phyloP scores from a whole-genome alignment of 768 basidiomycete genomes.

The Sarcomyxa edulis region DNA sequence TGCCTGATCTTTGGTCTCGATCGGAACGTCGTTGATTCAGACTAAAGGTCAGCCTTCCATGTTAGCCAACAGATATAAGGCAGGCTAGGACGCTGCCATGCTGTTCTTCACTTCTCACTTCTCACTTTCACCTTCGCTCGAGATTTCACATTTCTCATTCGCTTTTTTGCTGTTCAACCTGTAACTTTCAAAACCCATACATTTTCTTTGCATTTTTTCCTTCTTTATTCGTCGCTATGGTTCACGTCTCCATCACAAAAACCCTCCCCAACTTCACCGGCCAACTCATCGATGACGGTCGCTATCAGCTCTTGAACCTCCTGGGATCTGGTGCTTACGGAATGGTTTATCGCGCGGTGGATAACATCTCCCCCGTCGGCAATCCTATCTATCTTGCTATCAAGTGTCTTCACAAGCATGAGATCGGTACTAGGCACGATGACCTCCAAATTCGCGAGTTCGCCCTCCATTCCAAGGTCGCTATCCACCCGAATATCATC shows the following conservation, averaged over 20 bases:
- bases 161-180: too few species aligned
- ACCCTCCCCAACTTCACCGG: conserved; percentile 48
- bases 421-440: conserved; percentile 47
- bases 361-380: conserved; percentile 32
- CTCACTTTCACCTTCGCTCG: too few species aligned
- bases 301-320: conserved; percentile 52
- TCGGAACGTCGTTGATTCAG: too few species aligned
- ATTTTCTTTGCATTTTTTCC: conserved; percentile 11
- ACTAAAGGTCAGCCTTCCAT: too few species aligned
- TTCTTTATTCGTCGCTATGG: conserved; percentile 26
- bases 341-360: conserved; percentile 69
- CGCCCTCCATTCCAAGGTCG: conserved; percentile 44
- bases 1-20: too few species aligned
- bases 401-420: conserved; percentile 67
- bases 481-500: conserved; percentile 59
- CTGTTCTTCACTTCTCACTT: too few species aligned
- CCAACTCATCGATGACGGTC: conserved; percentile 48
- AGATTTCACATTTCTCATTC: too few species aligned
- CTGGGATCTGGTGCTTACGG: conserved; percentile 77
- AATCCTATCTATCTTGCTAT: conserved; percentile 53
- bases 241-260: conserved; percentile 32
- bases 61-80: too few species aligned
- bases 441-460: conserved; percentile 69
- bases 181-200: too few species aligned
- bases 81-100: too few species aligned